Evolutionary conservation across 2,329 filamentous ascomycete genomes (phyloP), one percentile per base, ranked within the genome.

Genomic region (Nemania sp.): DNA sequence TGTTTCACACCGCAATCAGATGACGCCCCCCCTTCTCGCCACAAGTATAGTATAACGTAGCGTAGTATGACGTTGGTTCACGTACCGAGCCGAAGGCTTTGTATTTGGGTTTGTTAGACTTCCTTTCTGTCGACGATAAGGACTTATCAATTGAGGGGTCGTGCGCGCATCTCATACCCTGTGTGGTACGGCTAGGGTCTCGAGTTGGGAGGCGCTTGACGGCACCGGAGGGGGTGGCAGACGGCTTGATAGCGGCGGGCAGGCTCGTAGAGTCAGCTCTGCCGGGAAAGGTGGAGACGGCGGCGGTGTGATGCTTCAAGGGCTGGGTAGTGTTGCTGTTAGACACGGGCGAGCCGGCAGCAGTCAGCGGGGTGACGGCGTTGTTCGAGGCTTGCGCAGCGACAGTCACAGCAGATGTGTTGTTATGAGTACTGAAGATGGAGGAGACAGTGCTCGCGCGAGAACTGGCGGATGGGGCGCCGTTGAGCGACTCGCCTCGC

Each of bases 381-480:
- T 75, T 75, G 74, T 78, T 74, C 75, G 78, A 71, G 51, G 68
- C 65, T 65, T 63, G 67, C 60, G 78, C 77, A 66, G 79, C 74
- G 59, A 75, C 68, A 67, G 76, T 75, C 65, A 79, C 68, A 66
- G 76, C 75, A 71, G 74, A 72, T 63, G 78, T 75, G 66, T 73
- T 75, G 61, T 78, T 74, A 63, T 78, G 73, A 64, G 72, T 74
- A 76, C 87, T 90, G 77, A 90, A 90, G 66, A 89, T 81, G 56
- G 91, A 91, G 46, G 89, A 91, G 52, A 83, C 83, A 55, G 87
- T 85, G 77, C 88, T 92, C 59, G 84, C 81, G 71, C 88, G 82
- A 59, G 90, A 92, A 76, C 87, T 91, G 58, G 87, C 85, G 52
- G 90, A 92, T 70, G 86, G 88, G 68, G 88, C 83, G 64, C 86